These are phyloP conservation scores for Metschnikowia henanensis DNA, from an alignment of 805 yeast genomes.

Conservation along the genomic window DNA sequence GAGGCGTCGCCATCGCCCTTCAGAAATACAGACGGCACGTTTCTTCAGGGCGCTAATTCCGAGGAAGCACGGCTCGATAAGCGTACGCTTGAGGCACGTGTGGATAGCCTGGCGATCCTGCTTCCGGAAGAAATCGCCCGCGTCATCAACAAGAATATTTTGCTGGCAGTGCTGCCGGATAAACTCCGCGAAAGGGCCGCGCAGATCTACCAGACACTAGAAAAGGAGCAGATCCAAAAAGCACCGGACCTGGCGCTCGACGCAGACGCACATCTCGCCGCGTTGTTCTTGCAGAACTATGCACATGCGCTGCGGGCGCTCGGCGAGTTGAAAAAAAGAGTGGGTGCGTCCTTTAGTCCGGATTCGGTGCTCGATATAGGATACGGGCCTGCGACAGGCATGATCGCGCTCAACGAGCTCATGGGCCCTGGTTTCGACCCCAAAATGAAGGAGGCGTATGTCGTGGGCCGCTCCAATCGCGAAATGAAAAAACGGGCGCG, in stretches of 20 bases:
- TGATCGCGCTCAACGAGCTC: constrained; percentile 82
- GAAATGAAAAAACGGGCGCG: constrained; percentile 84
- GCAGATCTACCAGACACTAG: constrained; percentile 48
- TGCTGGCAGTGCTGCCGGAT: constrained; percentile 61
- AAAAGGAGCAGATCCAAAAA: constrained; percentile 53
- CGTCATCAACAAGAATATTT: constrained; percentile 63
- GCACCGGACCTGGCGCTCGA: constrained; percentile 46
- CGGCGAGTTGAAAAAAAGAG: constrained; percentile 58
- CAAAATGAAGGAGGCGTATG: constrained; percentile 63
- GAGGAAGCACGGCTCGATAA: constrained; percentile 58
- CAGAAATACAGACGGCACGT: constrained; percentile 41
- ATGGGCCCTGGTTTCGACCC: constrained; percentile 69
- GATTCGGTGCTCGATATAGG: constrained; percentile 73
- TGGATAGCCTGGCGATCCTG: constrained; percentile 48
- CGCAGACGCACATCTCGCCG: constrained; percentile 79
- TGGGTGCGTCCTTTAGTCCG: constrained; percentile 61
- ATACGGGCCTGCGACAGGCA: constrained; percentile 90
- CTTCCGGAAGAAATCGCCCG: constrained; percentile 59
- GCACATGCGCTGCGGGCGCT: constrained; percentile 67
- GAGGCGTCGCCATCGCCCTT: constrained; percentile 29
- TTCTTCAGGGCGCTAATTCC: constrained; percentile 43
- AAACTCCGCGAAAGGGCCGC: constrained; percentile 64
- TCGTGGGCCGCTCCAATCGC: constrained; percentile 54
- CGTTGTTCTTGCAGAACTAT: constrained; percentile 79
- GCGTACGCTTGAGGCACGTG: constrained; percentile 56